Conservation (phyloP, 441 rosid species). For the Arabidopsis lyrata region DNA sequence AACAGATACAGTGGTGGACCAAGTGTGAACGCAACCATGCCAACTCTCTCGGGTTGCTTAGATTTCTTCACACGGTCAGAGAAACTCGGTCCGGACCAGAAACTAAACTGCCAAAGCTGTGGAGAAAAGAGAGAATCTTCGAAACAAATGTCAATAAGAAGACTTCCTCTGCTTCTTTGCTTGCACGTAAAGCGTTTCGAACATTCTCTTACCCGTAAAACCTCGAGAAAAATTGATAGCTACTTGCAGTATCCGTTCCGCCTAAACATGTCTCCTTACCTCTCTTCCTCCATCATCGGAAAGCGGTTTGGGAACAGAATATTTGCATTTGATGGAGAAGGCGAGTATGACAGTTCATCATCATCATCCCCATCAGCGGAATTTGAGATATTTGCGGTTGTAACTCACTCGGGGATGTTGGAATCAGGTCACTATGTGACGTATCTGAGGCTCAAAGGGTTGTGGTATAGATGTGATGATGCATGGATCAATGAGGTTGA, state of each 20-base stretch:
- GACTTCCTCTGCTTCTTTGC: conserved; percentile 81
- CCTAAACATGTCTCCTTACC: conserved; percentile 76
- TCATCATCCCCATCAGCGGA: conserved; percentile 49
- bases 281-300: conserved; percentile 74
- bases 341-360: conserved; percentile 51
- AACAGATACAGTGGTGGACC: conserved; percentile 39
- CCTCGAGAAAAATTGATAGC: conserved; percentile 70
- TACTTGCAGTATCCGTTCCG: conserved; percentile 84
- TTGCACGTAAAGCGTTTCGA: conserved; percentile 86
- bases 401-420: conserved; percentile 84
- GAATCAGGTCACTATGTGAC: conserved; percentile 90
- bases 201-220: conserved; percentile 66
- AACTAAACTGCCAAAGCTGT: conserved; percentile 78
- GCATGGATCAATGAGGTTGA: conserved; percentile 92
- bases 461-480: conserved; percentile 92
- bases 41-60: conserved; percentile 78
- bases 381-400: conserved; percentile 85
- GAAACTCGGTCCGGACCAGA: conserved; percentile 84
- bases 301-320: conserved; percentile 78
- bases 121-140: conserved; percentile 67
- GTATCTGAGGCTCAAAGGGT: conserved; percentile 64
- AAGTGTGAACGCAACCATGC: conserved; percentile 49
- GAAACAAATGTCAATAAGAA: conserved; percentile 79
- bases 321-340: conserved; percentile 58
- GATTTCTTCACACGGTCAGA: conserved; percentile 83